phyloP scores from a whole-genome alignment of 805 yeast genomes.

The Komagataella populi region DNA sequence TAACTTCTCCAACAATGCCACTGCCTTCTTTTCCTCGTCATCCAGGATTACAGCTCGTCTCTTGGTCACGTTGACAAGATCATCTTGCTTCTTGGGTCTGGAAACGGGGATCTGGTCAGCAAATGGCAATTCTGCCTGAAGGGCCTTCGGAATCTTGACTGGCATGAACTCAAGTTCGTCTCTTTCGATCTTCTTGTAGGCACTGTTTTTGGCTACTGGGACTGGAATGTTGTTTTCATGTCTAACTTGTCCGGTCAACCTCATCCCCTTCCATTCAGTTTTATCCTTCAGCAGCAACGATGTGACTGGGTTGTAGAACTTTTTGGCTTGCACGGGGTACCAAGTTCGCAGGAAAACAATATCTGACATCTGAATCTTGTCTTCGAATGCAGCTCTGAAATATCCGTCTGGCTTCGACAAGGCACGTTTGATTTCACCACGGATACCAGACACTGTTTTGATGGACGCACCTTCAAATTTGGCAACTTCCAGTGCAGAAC shows the following conservation, averaged over 20 bases:
- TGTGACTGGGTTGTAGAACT: constrained; percentile 92
- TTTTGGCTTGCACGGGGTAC: constrained; percentile 88
- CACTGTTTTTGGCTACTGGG: constrained; percentile 38
- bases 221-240: constrained; percentile 57
- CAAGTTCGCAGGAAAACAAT: constrained; percentile 84
- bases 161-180: constrained; percentile 77
- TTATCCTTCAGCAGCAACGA: constrained; percentile 70
- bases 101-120: constrained; percentile 80
- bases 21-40: constrained; percentile 88
- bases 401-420: constrained; percentile 89
- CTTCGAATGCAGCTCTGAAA: constrained; percentile 95
- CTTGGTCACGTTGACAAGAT: constrained; percentile 43
- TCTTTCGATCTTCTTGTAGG: constrained; percentile 66
- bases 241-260: constrained; percentile 87
- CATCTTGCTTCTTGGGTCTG: constrained; percentile 76
- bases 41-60: constrained; percentile 90
- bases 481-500: constrained; percentile 86
- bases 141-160: constrained; percentile 68
- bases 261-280: constrained; percentile 91
- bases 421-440: constrained; percentile 96
- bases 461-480: constrained; percentile 96
- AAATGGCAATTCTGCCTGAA: constrained; percentile 75
- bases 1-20: constrained; percentile 78
- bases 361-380: constrained; percentile 83
- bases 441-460: constrained; percentile 90